Base-by-base conservation (phyloP, 2,329 filamentous ascomycete genomes). In the Dactylellina sp. region DNA sequence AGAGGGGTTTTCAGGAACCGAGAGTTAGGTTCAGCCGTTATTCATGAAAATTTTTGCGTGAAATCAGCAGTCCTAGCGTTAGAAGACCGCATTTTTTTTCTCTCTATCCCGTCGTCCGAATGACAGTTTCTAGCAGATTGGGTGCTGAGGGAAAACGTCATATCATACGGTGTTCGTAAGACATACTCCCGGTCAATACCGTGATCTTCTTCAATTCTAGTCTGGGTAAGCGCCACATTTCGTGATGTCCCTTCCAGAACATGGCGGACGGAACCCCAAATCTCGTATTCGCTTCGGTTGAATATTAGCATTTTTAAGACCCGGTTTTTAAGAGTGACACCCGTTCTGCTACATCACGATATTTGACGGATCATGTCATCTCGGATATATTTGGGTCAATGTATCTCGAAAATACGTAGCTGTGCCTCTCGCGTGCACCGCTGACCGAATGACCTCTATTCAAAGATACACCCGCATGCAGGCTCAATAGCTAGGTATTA, bases 1-100 rank as follows among this genome's bases (percentile, higher is more conserved):
- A n/a, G n/a, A n/a, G n/a, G n/a, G n/a, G n/a, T n/a, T 49, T 46
- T 47, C 22, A 46, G 32, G 47, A 65, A 60, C 68, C 68, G 68
- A 64, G 46, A 49, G 40, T 64, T 47, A 72, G 68, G 68, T 72
- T 63, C 68, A 37, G 68, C 68, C 68, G 68, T 72, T 55, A 57
- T 53, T 46, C 59, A 47, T 35, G 47, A 60, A 49, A 25, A 55
- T 63, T 56, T 62, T 63, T 20, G n/a, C n/a, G n/a, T 50, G 22
- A 20, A 66, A 44, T 52, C 53, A 16, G 9, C 24, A 40, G 46
- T 35, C 62, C 40, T 50, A 44, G 53, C 44, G 56, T 59, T n/a
- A 46, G 16, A 20, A 12, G 22, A 40, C 46, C 28, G 14, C 42
- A 39, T 50, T 37, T 18, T n/a, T 22, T 16, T 20, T 7, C 32